Percentiles rank a stretch among this genome's conserved stretches.
Conservation (phyloP, 148 eudicot species). For the Gaultheria prostrata region DNA sequence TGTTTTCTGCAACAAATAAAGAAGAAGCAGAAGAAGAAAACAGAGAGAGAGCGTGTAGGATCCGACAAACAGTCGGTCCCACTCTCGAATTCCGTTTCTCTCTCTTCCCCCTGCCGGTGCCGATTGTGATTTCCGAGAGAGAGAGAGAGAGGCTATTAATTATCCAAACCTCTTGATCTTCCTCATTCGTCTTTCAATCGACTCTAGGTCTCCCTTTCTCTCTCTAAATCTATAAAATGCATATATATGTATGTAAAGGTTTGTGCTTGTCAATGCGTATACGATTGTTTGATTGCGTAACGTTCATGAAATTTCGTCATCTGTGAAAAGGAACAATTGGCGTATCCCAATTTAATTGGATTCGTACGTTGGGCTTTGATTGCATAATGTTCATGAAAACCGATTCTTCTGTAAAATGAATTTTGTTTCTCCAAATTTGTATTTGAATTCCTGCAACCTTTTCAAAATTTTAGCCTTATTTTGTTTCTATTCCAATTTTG, state of each 20-base stretch:
- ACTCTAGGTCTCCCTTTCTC: neutral
- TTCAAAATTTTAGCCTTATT: neutral
- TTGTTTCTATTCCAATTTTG: neutral
- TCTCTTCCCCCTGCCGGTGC: neutral
- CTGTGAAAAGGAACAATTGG: neutral
- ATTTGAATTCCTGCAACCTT: neutral
- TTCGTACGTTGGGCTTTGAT: neutral
- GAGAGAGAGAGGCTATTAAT: conserved; percentile 7
- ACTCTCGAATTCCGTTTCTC: neutral
- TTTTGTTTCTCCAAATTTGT: neutral
- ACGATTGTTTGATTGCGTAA: neutral
- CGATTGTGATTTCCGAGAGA: neutral
- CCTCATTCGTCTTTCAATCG: neutral
- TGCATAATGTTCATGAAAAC: neutral
- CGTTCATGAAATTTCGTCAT: neutral
- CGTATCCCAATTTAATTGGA: neutral
- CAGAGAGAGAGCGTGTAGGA: neutral
- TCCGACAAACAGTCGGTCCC: conserved; percentile 3
- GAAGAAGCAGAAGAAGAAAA: neutral
- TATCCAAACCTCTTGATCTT: neutral
- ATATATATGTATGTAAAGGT: neutral
- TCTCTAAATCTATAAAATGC: neutral
- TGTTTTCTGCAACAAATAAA: neutral
- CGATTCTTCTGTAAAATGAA: neutral
- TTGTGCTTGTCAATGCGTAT: neutral